These are phyloP conservation scores for Herpetomonas tarakana DNA, from an alignment of 208 protist species.

Conservation along the genomic window DNA sequence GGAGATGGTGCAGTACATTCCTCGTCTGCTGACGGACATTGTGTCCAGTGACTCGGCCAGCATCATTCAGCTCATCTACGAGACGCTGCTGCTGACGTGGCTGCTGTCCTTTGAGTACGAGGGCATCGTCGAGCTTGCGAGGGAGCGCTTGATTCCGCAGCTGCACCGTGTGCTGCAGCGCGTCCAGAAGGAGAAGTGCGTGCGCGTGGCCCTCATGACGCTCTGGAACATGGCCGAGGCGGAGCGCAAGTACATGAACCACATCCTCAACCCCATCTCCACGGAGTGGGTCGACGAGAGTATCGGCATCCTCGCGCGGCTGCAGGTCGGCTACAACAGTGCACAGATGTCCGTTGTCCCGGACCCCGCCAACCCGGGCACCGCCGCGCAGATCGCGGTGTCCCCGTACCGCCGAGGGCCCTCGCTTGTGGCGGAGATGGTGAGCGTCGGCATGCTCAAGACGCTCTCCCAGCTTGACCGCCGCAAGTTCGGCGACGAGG, in stretches of 20 bases:
- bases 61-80: slow-evolving; percentile 85
- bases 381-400: slow-evolving; percentile 2
- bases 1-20: slow-evolving; percentile 58
- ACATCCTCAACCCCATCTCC: slow-evolving; percentile 42
- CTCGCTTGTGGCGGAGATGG: slow-evolving; percentile 86
- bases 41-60: slow-evolving; percentile 72
- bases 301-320: slow-evolving; percentile 33
- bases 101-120: slow-evolving; percentile 85
- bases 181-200: slow-evolving; percentile 92
- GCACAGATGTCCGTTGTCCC: background rate
- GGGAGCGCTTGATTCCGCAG: slow-evolving; percentile 80
- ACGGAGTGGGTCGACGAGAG: slow-evolving; percentile 44
- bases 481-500: slow-evolving; percentile 89
- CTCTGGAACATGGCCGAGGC: slow-evolving; percentile 82
- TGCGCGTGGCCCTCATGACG: slow-evolving; percentile 84
- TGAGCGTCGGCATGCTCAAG: slow-evolving; percentile 89
- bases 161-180: slow-evolving; percentile 84
- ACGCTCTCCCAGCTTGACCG: slow-evolving; percentile 75
- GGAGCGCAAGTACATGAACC: slow-evolving; percentile 59
- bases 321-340: slow-evolving; percentile 16
- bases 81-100: slow-evolving; percentile 75
- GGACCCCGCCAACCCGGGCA: slow-evolving; percentile 1
- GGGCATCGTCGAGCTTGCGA: slow-evolving; percentile 65
- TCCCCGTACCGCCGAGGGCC: slow-evolving; percentile 47
- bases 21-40: slow-evolving; percentile 77